phyloP scores from a whole-genome alignment of 2,329 filamentous ascomycete species.

The Diaporthe nobilis region DNA sequence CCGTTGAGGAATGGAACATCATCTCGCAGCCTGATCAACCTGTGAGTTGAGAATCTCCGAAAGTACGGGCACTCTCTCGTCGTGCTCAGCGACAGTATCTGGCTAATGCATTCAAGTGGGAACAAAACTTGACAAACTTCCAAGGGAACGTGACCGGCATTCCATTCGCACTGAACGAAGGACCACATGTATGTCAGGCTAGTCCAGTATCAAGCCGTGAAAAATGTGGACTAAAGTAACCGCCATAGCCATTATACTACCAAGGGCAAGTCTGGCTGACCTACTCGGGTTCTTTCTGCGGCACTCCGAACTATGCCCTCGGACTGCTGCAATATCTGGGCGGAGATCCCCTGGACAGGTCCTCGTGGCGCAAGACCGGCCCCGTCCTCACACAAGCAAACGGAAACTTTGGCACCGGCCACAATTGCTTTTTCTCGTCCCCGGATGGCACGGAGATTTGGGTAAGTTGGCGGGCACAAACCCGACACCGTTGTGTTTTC shows the following conservation, averaged over 20 bases:
- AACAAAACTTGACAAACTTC: constrained; percentile 36
- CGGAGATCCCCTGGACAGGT: constrained; percentile 27
- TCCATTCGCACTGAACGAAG: constrained; percentile 18
- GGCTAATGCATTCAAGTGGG: constrained; percentile 31
- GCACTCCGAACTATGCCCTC: constrained; percentile 40
- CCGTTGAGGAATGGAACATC: constrained; percentile 41
- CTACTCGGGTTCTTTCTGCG: constrained; percentile 43
- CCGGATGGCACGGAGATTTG: constrained; percentile 32
- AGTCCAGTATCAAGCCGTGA: background rate
- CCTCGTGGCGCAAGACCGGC: constrained; percentile 41
- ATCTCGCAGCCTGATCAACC: constrained; percentile 42
- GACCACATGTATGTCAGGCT: constrained; percentile 7
- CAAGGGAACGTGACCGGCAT: constrained; percentile 8
- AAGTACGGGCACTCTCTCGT: background rate
- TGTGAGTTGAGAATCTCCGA: background rate
- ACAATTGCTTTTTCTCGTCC: constrained; percentile 40
- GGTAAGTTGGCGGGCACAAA: background rate
- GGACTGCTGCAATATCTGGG: constrained; percentile 41
- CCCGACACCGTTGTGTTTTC: too few relatives aligned
- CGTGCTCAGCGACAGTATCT: background rate
- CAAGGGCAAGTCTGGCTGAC: constrained; percentile 40
- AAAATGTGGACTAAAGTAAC: background rate
- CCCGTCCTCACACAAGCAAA: constrained; percentile 42
- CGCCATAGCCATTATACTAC: constrained; percentile 40
- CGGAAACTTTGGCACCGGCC: constrained; percentile 42